A percentile compares a stretch with the other conserved stretches of the same genome.
Evolutionary conservation across 2,329 filamentous ascomycete genomes (phyloP).

Genomic region (Colletotrichum sp.): DNA sequence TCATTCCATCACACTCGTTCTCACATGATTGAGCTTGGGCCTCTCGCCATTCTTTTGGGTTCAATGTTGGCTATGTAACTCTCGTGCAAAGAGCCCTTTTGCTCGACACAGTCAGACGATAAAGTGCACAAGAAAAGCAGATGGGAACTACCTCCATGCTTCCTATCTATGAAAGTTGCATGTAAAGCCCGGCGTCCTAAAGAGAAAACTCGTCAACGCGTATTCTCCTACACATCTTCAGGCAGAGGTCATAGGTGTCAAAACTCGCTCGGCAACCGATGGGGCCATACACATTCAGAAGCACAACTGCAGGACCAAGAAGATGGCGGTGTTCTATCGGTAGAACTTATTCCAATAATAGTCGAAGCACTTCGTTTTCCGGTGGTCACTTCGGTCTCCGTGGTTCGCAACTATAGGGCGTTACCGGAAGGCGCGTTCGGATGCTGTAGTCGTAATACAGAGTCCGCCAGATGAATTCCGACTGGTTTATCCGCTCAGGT

Average conservation of each 20-base stretch:
- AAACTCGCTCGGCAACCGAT: background rate
- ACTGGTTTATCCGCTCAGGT: background rate
- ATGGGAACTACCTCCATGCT: background rate
- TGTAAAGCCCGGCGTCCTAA: too few relatives aligned
- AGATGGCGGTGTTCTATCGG: accelerated
- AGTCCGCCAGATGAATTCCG: background rate
- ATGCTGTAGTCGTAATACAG: background rate
- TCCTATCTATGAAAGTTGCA: too few relatives aligned
- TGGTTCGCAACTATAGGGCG: background rate
- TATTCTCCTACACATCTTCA: too few relatives aligned
- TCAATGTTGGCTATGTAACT: background rate
- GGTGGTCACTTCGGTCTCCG: accelerated
- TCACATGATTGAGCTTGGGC: background rate
- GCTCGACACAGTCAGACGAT: background rate
- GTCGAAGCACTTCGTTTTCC: accelerated
- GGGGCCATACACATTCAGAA: background rate
- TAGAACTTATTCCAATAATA: accelerated
- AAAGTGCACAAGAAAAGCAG: background rate
- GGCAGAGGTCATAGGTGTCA: too few relatives aligned
- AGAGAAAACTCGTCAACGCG: too few relatives aligned
- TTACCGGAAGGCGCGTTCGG: background rate
- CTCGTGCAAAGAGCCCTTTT: background rate
- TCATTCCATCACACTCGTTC: accelerated
- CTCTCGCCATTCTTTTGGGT: background rate
- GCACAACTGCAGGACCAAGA: background rate